Base-by-base conservation (phyloP, 768 basidiomycete genomes). In the Trametes meyenii region DNA sequence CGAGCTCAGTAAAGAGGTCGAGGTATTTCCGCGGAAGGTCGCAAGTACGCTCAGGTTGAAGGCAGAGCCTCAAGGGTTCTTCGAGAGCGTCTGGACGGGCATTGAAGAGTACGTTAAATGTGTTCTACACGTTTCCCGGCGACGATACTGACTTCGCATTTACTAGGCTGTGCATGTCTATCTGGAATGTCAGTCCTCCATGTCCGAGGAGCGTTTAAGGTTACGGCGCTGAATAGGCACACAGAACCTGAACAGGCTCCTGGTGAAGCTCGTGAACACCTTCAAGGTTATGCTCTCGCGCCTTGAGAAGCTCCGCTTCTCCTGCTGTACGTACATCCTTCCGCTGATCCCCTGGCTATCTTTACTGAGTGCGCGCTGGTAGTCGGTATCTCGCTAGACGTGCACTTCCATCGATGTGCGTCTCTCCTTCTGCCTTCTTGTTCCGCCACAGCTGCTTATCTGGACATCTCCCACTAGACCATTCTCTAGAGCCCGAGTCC, bases 11-110 rank as follows among this genome's bases (percentile, higher is more conserved):
- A 70, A 69, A 44, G 62, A 69, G 7, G 67, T 72, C 14, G 71
- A 72, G 57, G 54, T 60, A 12, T 72, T 72, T 62, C 71, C 70
- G 26, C 64, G 63, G 36, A 72, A 70, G 64, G 67, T 72, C 42
- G 66, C 71, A 5, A 67, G 63, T 49, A 67, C 57, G 36, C 61
- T 72, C n/a, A 55, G 68, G 19, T 35, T 64, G 38, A 57, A 70
- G 48, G 71, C 69, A 0, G 71, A 72, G 36, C 62, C 68, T n/a
- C 17, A 38, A 7, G 66, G 68, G 5, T 67, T 68, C 44, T 67
- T 65, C 45, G 54, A 46, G 43, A 57, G 57, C 36, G 26, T 70
- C 13, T 72, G 71, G 69, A 58, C 65, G 1, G 69, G 68, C 3
- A 53, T 72, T 0, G 68, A 69, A 42, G 67, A 69, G 71, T 72